Evolutionary conservation across 768 basidiomycete genomes (phyloP).

Genomic region (Sutorius australiensis): DNA sequence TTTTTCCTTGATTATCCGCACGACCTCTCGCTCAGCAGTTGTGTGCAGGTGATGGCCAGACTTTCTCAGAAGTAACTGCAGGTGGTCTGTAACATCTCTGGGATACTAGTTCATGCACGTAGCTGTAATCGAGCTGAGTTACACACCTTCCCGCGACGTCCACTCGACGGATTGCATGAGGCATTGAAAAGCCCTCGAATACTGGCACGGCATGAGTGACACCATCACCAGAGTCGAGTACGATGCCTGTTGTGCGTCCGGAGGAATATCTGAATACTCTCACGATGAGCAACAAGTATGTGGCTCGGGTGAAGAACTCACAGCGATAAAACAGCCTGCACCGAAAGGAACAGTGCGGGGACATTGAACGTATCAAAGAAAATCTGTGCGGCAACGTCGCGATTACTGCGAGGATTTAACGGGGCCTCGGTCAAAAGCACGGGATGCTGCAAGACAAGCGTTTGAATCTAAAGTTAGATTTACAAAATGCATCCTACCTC

Average conservation of each 20-base stretch:
- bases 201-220: conserved; percentile 99
- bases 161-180: conserved; percentile 93
- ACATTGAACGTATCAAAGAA: conserved; percentile 99
- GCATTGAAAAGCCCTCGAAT: conserved; percentile 99
- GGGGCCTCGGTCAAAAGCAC: conserved; percentile 97
- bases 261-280: conserved; percentile 79
- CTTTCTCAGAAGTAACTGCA: conserved; percentile 91
- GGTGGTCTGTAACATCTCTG: conserved; percentile 95
- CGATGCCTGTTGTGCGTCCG: conserved; percentile 97
- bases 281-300: conserved; percentile 7
- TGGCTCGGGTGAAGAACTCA: conserved; percentile 41
- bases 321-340: conserved; percentile 96
- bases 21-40: conserved; percentile 94
- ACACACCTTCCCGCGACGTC: conserved; percentile 90
- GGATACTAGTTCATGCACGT: background rate
- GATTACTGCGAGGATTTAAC: conserved; percentile 92
- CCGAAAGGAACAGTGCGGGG: conserved; percentile 92
- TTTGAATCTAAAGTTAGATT: background rate
- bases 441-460: conserved; percentile 66
- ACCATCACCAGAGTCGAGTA: conserved; percentile 97
- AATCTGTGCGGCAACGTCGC: conserved; percentile 96
- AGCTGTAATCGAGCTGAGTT: background rate
- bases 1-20: conserved; percentile 97
- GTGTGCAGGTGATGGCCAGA: conserved; percentile 94
- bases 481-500: conserved; percentile 57